Conservation (phyloP, 331 rosid species). For the Pyrus hybrid region DNA sequence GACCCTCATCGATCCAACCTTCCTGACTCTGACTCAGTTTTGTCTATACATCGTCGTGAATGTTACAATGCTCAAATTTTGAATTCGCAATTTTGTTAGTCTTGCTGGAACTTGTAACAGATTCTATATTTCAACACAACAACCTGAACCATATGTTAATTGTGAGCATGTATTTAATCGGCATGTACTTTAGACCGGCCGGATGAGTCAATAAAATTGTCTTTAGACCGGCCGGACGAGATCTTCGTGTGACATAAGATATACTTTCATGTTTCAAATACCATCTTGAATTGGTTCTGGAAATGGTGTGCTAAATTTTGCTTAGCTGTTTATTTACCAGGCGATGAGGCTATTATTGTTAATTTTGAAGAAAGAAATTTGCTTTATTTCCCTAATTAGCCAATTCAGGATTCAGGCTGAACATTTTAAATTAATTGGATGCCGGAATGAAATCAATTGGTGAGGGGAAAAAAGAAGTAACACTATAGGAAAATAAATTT, state of each 20-base stretch:
- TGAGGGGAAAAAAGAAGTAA: not conserved
- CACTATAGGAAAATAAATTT: no score
- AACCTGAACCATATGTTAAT: not conserved
- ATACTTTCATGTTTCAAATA: not conserved
- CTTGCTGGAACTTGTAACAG: not conserved
- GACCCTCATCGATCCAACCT: not conserved
- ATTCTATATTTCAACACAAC: not conserved
- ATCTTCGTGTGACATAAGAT: not conserved
- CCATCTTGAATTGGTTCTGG: not conserved
- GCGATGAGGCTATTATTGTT: not conserved
- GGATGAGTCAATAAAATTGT: not conserved
- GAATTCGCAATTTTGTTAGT: not conserved
- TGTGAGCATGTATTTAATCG: not conserved
- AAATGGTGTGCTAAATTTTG: not conserved
- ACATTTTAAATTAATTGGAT: no score
- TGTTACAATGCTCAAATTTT: slow-evolving; percentile 7
- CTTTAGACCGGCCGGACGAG: not conserved
- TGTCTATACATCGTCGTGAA: not conserved
- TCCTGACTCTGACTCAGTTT: slow-evolving; percentile 1
- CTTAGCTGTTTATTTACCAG: not conserved
- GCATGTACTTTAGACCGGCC: not conserved
- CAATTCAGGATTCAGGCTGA: not conserved
- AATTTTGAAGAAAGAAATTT: no score
- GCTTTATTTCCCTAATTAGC: not conserved
- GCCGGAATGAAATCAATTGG: not conserved